phyloP scores from a whole-genome alignment of 2,329 filamentous ascomycete species.

The Nannizziopsis barbatae region DNA sequence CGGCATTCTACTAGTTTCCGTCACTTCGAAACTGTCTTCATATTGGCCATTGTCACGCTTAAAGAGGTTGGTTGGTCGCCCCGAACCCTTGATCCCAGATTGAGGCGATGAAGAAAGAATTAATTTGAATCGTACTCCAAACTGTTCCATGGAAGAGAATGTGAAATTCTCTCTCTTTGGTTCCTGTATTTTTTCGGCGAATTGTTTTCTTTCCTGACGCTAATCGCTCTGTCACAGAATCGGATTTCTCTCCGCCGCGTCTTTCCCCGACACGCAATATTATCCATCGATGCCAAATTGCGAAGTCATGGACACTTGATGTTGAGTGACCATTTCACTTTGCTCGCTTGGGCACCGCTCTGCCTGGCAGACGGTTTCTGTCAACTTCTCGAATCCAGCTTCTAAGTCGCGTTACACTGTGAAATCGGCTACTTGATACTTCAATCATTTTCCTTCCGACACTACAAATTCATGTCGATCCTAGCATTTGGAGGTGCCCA shows the following conservation, averaged over 20 bases:
- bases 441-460: conserved; percentile 6
- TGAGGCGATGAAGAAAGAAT: neutral
- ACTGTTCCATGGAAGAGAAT: neutral
- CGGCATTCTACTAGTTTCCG: neutral
- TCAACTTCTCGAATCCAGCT: conserved; percentile 18
- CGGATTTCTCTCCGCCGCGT: neutral
- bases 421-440: conserved; percentile 12
- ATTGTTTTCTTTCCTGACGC: neutral
- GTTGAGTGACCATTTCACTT: conserved; percentile 32
- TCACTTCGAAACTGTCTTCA: neutral
- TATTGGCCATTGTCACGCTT: neutral
- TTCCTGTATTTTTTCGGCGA: neutral
- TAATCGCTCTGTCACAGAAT: neutral
- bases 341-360: conserved; percentile 33
- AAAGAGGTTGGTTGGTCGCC: no score
- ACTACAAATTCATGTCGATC: neutral
- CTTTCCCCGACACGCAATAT: neutral
- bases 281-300: neutral
- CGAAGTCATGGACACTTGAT: conserved; percentile 28
- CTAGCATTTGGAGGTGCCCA: conserved; percentile 1
- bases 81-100: neutral
- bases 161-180: neutral
- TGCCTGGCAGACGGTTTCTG: conserved; percentile 35
- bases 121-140: neutral
- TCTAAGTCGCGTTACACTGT: neutral